Evolutionary conservation across 2,329 filamentous ascomycete species (phyloP).

Genomic region (Aspergillus glaucus): DNA sequence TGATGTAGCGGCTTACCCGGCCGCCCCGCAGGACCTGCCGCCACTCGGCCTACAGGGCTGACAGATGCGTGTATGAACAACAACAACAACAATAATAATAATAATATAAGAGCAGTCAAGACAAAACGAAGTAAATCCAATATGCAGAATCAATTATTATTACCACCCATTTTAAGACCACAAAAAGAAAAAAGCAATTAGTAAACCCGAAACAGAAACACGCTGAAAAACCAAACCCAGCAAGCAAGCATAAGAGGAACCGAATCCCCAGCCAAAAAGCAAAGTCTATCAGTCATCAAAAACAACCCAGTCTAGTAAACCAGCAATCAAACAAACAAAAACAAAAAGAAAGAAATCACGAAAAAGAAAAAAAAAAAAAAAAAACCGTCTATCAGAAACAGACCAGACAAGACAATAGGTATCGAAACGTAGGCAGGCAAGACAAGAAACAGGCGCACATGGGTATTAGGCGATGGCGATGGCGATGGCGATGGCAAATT

Average conservation of each 20-base stretch:
- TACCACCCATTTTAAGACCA: background rate
- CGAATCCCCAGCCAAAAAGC: background rate
- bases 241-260: background rate
- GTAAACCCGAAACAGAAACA: background rate
- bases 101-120: no score
- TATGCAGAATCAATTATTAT: no score
- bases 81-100: no score
- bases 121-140: no score
- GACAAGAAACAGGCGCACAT: background rate
- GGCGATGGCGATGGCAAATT: background rate
- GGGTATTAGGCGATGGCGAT: background rate
- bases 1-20: no score
- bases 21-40: no score
- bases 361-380: constrained; percentile 5
- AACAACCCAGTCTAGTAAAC: background rate
- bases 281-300: background rate
- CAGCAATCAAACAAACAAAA: background rate
- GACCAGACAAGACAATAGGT: constrained; percentile 13
- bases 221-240: background rate
- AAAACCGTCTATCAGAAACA: constrained; percentile 17
- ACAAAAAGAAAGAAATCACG: background rate
- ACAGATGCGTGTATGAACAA: no score
- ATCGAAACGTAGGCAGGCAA: constrained; percentile 4
- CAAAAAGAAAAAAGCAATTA: background rate
- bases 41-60: no score